These are phyloP conservation scores for Zygnema circumcarinatum DNA, from an alignment of 139 green algal species.

Conservation along the genomic window DNA sequence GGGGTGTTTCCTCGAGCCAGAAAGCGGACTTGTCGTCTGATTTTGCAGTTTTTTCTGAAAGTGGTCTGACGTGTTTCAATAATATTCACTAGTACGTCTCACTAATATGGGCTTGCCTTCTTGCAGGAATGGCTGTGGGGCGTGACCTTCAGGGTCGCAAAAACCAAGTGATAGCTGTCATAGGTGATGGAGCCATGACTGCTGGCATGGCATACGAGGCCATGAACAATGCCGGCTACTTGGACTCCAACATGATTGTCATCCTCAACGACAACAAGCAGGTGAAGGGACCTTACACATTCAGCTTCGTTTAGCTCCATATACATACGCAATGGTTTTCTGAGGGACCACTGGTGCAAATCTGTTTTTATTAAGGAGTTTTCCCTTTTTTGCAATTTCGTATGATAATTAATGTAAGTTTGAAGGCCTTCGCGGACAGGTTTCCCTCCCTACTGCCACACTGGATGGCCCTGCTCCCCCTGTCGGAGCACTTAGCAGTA, in stretches of 20 bases:
- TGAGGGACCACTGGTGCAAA: neutral
- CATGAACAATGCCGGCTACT: constrained; percentile 99
- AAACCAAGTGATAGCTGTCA: constrained; percentile 89
- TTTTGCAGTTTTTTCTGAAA: no score
- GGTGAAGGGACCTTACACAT: constrained; percentile 62
- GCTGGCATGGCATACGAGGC: constrained; percentile 99
- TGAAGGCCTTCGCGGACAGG: no score
- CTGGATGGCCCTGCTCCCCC: constrained; percentile 79
- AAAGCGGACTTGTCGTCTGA: no score
- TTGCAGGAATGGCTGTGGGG: constrained; percentile 89
- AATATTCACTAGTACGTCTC: no score
- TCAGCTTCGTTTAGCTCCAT: no score
- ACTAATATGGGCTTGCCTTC: no score
- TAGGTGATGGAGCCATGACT: constrained; percentile 98
- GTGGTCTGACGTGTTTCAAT: no score
- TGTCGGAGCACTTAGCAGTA: constrained; percentile 90
- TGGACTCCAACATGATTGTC: constrained; percentile 99
- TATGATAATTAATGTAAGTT: no score
- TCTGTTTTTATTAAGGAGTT: neutral
- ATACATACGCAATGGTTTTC: no score
- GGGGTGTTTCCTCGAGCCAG: neutral
- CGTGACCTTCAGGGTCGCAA: constrained; percentile 85
- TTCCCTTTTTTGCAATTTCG: no score
- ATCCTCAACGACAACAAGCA: constrained; percentile 99
- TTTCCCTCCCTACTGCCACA: constrained; percentile 96